These are phyloP conservation scores for Fusarium verticillioides DNA, from an alignment of 2,329 filamentous ascomycete genomes.

Conservation along the genomic window DNA sequence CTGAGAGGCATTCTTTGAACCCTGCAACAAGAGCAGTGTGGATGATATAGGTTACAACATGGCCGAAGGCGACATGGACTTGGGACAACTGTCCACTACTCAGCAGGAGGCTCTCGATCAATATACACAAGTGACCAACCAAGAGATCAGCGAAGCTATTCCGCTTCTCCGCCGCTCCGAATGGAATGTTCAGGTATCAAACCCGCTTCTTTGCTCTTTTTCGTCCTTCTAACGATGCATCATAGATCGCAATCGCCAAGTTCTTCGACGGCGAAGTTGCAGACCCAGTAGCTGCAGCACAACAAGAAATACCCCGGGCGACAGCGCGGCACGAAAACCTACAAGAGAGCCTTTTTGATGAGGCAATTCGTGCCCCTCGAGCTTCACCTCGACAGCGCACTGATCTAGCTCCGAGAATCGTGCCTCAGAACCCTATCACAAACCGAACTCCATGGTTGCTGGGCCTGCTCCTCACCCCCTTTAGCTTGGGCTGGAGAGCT, in stretches of 20 bases:
- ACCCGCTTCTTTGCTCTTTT: background rate
- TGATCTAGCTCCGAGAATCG: conserved; percentile 84
- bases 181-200: conserved; percentile 90
- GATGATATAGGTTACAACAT: conserved; percentile 37
- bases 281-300: conserved; percentile 81
- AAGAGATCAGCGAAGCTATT: conserved; percentile 80
- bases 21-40: background rate
- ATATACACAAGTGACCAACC: conserved; percentile 87
- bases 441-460: conserved; percentile 81
- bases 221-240: conserved; percentile 7
- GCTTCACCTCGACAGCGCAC: conserved; percentile 49
- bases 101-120: conserved; percentile 90
- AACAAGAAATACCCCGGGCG: conserved; percentile 70
- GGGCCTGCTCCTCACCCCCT: conserved; percentile 81
- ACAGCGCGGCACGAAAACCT: conserved; percentile 79
- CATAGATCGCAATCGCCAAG: conserved; percentile 90
- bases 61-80: conserved; percentile 58
- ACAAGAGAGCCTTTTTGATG: conserved; percentile 65
- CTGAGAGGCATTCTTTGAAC: background rate
- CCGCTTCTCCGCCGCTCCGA: conserved; percentile 85
- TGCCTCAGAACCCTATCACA: conserved; percentile 77
- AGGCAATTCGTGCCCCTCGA: conserved; percentile 36
- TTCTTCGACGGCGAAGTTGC: conserved; percentile 97
- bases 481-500: conserved; percentile 80
- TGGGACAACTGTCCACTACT: conserved; percentile 76